A percentile compares a stretch with the other conserved stretches of the same genome.
These are phyloP conservation scores for Mycoemilia scoparia DNA, from an alignment of 192 early-diverging fungal genomes.

Conservation along the genomic window DNA sequence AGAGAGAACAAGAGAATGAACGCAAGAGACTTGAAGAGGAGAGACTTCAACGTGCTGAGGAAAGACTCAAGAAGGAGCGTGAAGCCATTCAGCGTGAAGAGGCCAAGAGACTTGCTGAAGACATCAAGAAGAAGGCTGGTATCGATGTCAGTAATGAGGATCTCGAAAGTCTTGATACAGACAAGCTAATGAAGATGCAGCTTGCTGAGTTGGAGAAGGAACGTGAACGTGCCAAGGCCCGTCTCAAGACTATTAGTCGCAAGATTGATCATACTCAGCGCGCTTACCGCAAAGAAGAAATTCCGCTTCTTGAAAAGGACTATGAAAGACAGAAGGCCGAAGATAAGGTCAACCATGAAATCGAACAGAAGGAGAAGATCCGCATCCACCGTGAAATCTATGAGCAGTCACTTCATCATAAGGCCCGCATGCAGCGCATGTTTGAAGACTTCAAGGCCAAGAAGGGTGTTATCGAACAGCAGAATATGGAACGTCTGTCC, in stretches of 20 bases:
- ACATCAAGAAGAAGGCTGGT: slow-evolving; percentile 45
- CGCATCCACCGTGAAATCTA: slow-evolving; percentile 46
- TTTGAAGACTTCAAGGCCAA: slow-evolving; percentile 53
- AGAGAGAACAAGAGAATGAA: slow-evolving; percentile 69
- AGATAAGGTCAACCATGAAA: slow-evolving; percentile 67
- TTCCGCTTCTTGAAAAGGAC: slow-evolving; percentile 74
- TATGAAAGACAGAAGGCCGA: slow-evolving; percentile 72
- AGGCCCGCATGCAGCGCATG: slow-evolving; percentile 66
- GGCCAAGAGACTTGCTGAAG: slow-evolving; percentile 69
- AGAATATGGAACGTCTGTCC: slow-evolving; percentile 39
- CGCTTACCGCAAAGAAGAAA: slow-evolving; percentile 80
- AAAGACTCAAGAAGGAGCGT: slow-evolving; percentile 53
- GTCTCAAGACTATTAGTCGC: slow-evolving; percentile 56
- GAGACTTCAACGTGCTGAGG: slow-evolving; percentile 57
- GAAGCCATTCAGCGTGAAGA: slow-evolving; percentile 66
- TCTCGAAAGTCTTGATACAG: slow-evolving; percentile 63
- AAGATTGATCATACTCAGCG: slow-evolving; percentile 82
- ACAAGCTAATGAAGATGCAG: slow-evolving; percentile 65
- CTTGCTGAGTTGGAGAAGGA: slow-evolving; percentile 82
- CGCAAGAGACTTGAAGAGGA: slow-evolving; percentile 73
- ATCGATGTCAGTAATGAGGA: slow-evolving; percentile 44
- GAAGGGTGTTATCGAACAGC: slow-evolving; percentile 32
- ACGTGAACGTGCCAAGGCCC: slow-evolving; percentile 57
- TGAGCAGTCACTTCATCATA: slow-evolving; percentile 50
- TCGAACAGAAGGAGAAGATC: slow-evolving; percentile 46